Evolutionary conservation across 177 flowering plant species (phyloP), one percentile per base, ranked within the genome.

Genomic region (Telopea speciosissima): DNA sequence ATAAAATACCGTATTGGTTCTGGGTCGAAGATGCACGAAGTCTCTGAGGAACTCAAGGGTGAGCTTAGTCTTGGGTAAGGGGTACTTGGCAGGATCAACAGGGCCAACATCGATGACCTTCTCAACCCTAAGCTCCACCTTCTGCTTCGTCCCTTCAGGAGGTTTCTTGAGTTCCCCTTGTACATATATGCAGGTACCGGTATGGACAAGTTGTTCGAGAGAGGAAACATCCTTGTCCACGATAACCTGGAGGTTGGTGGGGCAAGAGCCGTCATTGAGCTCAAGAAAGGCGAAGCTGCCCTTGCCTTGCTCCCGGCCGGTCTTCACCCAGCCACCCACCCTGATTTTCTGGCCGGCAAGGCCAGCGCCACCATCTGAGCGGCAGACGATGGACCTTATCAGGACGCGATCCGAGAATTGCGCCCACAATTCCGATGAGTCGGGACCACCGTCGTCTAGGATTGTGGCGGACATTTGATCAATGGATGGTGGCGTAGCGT

Each of bases 81-180:
- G 97, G 70, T 95, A 90, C 78, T 79, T 85, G 3, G 84, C 85
- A 16, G 97, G 89, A 74, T 92, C 99, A 6, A 83, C 88, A 0
- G 85, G 70, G 0, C 97, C 97, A 14, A 92, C 86, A 8, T 88
- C 81, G 0, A 90, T 3, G 24, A 95, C 91, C 78, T 77, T 75
- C 73, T 78, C 81, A 10, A 87, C 99, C 63, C 81, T 76, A 9
- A 95, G 84, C 81, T 92, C 99, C 12, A 95, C 79, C 72, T 79
- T 87, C 86, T 95, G 99, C 82, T 78, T 90, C 14, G 87, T 81
- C 26, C 90, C 91, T 14, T 87, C 89, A 0, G 99, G 97, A 0
- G 97, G 91, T 21, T 71, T 68, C 83, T 90, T 85, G n/a, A 95
- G 75, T 67, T 75, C 69, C 8, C 99, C 99, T 62, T 91, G 91